Base-by-base conservation (phyloP, 129 eudicot species). In the sunflower (Helianthus annuus) region DNA sequence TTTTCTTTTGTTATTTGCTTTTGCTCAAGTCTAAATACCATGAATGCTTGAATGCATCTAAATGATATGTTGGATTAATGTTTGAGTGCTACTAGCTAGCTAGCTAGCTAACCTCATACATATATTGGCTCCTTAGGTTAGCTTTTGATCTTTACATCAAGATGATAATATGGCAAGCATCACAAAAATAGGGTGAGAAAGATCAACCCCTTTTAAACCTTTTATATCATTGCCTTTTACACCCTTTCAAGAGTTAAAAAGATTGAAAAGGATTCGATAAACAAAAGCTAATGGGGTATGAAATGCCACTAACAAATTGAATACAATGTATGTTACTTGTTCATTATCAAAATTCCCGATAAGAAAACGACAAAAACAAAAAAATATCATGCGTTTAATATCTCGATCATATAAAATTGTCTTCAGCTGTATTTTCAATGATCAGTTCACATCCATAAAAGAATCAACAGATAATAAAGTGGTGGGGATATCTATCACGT, bases 71-170 rank as follows among this genome's bases (percentile, higher is more conserved):
- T 42, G 9, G 5, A 6, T 7, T 42, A 9, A 6, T 42, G 46
- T 32, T 32, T 32, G 36, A 32, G 36, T 32, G 36, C 36, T 32
- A 32, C 4, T 32, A 32, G 36, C 36, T 32, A 32, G 46, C 36
- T 32, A 32, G 46, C 10, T 42, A 7, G 10, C 48, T 42, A 55
- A 32, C 58, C 66, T 29, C 48, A 54, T 24, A n/a, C 39, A 44
- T 66, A 56, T 55, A 58, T 56, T 57, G 74, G 61, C 68, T 63
- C 36, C 15, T 77, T 61, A 42, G 72, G 71, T 62, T 77, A 52
- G 42, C 66, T 71, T 78, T 78, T 71, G 75, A 71, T 63, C 77
- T 78, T 70, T 70, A 78, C 76, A 78, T 78, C 82, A 71, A 71
- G 82, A 78, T 71, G 63, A 71, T 71, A 78, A 71, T 63, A 52